Conservation (phyloP, 805 yeast genomes). For the Phaffomyces thermotolerans region DNA sequence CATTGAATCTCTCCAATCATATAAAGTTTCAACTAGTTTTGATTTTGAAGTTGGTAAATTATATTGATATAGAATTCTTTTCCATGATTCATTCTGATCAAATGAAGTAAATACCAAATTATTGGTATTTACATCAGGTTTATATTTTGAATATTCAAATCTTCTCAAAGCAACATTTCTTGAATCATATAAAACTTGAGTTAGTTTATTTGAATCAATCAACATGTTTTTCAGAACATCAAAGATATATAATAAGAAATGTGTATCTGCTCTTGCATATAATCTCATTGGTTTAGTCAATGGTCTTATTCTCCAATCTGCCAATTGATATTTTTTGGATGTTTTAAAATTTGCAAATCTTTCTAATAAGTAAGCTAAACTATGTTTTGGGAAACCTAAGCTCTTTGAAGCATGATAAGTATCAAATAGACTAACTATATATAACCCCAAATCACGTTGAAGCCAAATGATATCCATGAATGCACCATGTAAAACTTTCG, state of each 20-base stretch:
- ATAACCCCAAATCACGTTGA: conserved; percentile 90
- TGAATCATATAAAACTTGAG: conserved; percentile 65
- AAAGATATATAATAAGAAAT: conserved; percentile 74
- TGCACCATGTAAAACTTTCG: conserved; percentile 94
- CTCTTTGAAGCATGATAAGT: conserved; percentile 84
- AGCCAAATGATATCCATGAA: conserved; percentile 96
- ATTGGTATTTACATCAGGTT: conserved; percentile 28
- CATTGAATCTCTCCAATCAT: conserved; percentile 72
- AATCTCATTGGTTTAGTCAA: conserved; percentile 64
- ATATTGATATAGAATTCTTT: conserved; percentile 51
- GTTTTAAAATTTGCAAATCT: conserved; percentile 76
- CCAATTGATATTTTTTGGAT: conserved; percentile 88
- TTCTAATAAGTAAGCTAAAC: conserved; percentile 80
- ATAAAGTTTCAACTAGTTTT: conserved; percentile 52
- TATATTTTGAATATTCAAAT: conserved; percentile 72
- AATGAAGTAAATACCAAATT: conserved; percentile 40
- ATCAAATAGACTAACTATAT: conserved; percentile 84
- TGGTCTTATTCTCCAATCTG: conserved; percentile 95
- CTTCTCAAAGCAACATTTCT: conserved; percentile 73
- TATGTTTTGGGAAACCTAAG: conserved; percentile 72
- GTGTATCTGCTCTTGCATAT: conserved; percentile 94
- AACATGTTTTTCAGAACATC: conserved; percentile 64
- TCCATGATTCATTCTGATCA: conserved; percentile 62
- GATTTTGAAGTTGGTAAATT: conserved; percentile 50
- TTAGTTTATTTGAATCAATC: conserved; percentile 41